Evolutionary conservation across 1,284 basidiomycete species (phyloP), one percentile per base, ranked within the genome.

Genomic region (Apiotrichum mycotoxinovorans): DNA sequence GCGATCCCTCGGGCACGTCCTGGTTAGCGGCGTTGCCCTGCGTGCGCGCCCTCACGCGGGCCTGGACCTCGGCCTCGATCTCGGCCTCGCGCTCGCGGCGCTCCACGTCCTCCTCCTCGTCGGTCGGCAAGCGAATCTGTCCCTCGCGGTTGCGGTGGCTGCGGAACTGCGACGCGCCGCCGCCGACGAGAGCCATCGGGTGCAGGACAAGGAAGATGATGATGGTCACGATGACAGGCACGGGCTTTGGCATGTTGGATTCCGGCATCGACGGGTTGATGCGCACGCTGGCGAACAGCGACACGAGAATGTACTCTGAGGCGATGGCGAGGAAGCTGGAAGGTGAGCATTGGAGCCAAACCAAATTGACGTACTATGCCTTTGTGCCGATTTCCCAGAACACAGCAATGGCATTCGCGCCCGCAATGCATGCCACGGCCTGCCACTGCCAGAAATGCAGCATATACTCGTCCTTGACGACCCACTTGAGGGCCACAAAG

Each of bases 401-500:
- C 11, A 72, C 71, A 4, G 66, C 46, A 17, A 75, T 52, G 45
- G 72, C 41, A 54, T 78, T 73, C 33, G 69, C 65, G 5, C 55
- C 68, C 0, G 64, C 63, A 15, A 78, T 58, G 25, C 51, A 54
- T 4, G 56, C 64, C 11, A 73, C 70, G 10, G 75, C 75, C 42
- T 68, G 70, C 69, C 70, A 72, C 10, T 66, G 67, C 56, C 69
- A 74, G 38, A 64, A 65, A 23, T 61, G 66, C 56, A 66, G 61
- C 14, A 63, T 55, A n/a, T 58, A 47, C 55, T 70, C 65, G n/a
- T 68, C 60, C 54, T 66, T 60, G 46, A 70, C 68, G 35, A 71
- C 64, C 79, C 78, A 81, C 20, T 72, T 74, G 27, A 80, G 67
- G 9, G 78, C 77, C 54, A 81, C 74, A 68, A 80, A 79, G 4